These are phyloP conservation scores for Chlorociboria aeruginascens DNA, from an alignment of 495 filamentous ascomycete genomes.

Conservation along the genomic window DNA sequence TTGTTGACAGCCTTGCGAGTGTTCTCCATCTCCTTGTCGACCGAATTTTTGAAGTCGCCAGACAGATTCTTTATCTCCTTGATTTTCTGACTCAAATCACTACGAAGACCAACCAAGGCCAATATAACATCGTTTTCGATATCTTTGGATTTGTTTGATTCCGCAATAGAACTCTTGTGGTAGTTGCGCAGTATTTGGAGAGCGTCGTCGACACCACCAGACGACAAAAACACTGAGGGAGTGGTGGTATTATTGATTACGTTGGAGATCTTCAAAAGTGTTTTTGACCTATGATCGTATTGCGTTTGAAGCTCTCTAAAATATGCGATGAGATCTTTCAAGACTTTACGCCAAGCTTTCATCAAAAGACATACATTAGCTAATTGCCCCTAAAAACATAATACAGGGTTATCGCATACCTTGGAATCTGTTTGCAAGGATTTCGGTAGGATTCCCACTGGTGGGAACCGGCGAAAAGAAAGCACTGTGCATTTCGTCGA, in stretches of 20 bases:
- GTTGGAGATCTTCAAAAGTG: constrained; percentile 70
- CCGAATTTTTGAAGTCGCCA: constrained; percentile 87
- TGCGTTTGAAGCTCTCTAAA: constrained; percentile 87
- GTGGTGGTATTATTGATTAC: constrained; percentile 67
- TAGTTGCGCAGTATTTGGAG: constrained; percentile 68
- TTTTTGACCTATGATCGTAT: constrained; percentile 78
- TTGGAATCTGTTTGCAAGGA: constrained; percentile 82
- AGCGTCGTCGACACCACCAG: constrained; percentile 78
- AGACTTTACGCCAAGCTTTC: constrained; percentile 83
- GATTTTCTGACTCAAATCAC: constrained; percentile 86
- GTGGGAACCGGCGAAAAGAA: constrained; percentile 88
- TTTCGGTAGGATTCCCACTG: constrained; percentile 73
- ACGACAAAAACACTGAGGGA: constrained; percentile 58
- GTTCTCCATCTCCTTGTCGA: constrained; percentile 66
- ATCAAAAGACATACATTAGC: neutral
- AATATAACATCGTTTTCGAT: constrained; percentile 86
- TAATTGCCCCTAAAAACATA: neutral
- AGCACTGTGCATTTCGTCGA: constrained; percentile 66
- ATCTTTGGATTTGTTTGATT: constrained; percentile 80
- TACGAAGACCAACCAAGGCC: constrained; percentile 72
- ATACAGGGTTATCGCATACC: constrained; percentile 36
- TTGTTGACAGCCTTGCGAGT: constrained; percentile 60
- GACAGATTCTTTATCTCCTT: constrained; percentile 93
- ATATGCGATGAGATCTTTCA: constrained; percentile 91
- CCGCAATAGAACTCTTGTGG: constrained; percentile 67